Percentiles rank a stretch among this genome's conserved stretches.
Evolutionary conservation across 2,329 filamentous ascomycete species (phyloP).

Genomic region (Calycina herbarum): DNA sequence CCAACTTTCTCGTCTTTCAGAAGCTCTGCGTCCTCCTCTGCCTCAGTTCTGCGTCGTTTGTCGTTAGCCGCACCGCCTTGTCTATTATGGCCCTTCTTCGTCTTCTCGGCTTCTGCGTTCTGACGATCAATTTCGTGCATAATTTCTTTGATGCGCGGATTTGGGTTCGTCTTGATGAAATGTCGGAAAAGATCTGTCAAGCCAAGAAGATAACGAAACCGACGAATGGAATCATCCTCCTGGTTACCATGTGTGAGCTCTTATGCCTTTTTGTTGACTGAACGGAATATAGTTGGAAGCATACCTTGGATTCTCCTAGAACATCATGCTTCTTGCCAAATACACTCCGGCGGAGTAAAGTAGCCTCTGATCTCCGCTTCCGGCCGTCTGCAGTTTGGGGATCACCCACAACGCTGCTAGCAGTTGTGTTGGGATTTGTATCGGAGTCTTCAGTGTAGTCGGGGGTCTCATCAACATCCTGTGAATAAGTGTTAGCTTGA

Average conservation of each 20-base stretch:
- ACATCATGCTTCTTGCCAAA: slow-evolving; percentile 94
- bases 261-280: neutral
- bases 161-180: slow-evolving; percentile 97
- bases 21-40: slow-evolving; percentile 93
- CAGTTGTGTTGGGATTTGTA: slow-evolving; percentile 67
- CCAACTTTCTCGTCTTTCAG: slow-evolving; percentile 86
- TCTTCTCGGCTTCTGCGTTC: slow-evolving; percentile 71
- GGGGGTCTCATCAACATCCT: slow-evolving; percentile 64
- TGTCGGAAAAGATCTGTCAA: slow-evolving; percentile 96
- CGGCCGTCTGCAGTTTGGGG: slow-evolving; percentile 64
- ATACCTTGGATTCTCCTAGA: slow-evolving; percentile 87
- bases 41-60: slow-evolving; percentile 84
- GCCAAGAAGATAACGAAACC: slow-evolving; percentile 92
- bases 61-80: slow-evolving; percentile 82
- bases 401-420: slow-evolving; percentile 85
- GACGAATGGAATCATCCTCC: slow-evolving; percentile 93
- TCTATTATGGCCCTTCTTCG: slow-evolving; percentile 72
- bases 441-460: slow-evolving; percentile 68
- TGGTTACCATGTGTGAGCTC: slow-evolving; percentile 38
- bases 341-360: slow-evolving; percentile 86
- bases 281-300: slow-evolving; percentile 18
- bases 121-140: slow-evolving; percentile 94
- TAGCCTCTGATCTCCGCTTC: slow-evolving; percentile 81
- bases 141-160: slow-evolving; percentile 90
- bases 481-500: slow-evolving; percentile 11